Evolutionary conservation across 2,329 filamentous ascomycete genomes (phyloP), one percentile per base, ranked within the genome.

Genomic region (Didymosphaeria variabile): DNA sequence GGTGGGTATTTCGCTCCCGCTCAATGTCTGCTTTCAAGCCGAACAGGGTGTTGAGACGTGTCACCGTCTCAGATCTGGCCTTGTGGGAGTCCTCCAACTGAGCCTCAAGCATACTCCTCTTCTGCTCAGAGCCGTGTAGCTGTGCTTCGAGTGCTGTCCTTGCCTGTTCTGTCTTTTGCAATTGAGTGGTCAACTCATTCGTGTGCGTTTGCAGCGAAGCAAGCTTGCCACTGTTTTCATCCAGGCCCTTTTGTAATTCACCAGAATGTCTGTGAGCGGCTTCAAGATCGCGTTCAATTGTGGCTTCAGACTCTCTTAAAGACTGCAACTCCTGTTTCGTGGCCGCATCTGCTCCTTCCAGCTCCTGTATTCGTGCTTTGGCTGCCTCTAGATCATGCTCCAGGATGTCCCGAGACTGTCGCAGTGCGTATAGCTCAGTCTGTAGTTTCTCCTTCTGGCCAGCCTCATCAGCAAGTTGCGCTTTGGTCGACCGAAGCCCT

Each of bases 201-300:
- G 67, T 67, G 2, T 69, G 69, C 44, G 61, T 59, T 49, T 73
- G 67, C 36, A 75, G 57, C 3, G 62, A 58, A 10, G 55, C 57
- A n/a, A 79, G 69, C 53, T 72, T 69, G 17, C 56, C 59, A 5
- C 68, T 66, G 36, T 60, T 70, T 29, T 57, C 57, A 12, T 70
- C 60, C 32, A 76, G 32, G 6, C 72, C 65, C 36, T 67, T 59
- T 17, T 67, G 65, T 2, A 77, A 55, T 19, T 59, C 64, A 3
- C 62, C 66, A 3, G 68, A 65, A 1, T 65, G 61, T 34, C 69
- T 60, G 29, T 67, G 69, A 2, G 71, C 56, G 17, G 64, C 59
- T 12, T 59, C 61, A 15, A 78, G 55, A 23, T 69, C 61, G 5
- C 61, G 52, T 45, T 72, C 68, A 17, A 77, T 58, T 5, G 62